Evolutionary conservation across 148 eudicot species (phyloP).

Genomic region (Arctostaphylos glauca): DNA sequence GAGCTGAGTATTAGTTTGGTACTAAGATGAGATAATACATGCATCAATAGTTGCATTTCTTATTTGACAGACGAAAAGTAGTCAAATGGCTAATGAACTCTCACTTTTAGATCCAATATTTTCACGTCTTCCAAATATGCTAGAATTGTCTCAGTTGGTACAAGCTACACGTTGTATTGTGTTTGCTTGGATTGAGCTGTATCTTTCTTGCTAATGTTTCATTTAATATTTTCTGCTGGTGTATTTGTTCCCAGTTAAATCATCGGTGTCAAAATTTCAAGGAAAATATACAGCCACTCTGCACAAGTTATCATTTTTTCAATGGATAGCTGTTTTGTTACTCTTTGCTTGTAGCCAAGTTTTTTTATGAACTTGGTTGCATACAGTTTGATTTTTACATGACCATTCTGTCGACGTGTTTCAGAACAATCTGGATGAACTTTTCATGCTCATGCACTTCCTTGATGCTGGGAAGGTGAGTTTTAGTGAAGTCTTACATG

Average conservation of each 20-base stretch:
- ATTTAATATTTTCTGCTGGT: background rate
- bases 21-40: background rate
- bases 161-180: background rate
- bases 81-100: background rate
- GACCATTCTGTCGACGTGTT: slow-evolving; percentile 14
- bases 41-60: background rate
- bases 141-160: background rate
- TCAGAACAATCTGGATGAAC: slow-evolving; percentile 99
- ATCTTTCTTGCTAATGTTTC: background rate
- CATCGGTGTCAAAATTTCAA: background rate
- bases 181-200: background rate
- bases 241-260: background rate
- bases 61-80: background rate
- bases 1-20: too few relatives aligned
- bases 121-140: background rate
- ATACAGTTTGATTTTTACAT: background rate
- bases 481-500: slow-evolving; percentile 17
- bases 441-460: slow-evolving; percentile 99
- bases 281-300: background rate
- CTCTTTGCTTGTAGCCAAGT: background rate
- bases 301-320: background rate
- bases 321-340: background rate
- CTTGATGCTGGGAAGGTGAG: slow-evolving; percentile 99
- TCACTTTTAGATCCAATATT: background rate
- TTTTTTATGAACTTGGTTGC: background rate